Evolutionary conservation across 768 basidiomycete species (phyloP).

Genomic region (Kwoniella botswanensis): DNA sequence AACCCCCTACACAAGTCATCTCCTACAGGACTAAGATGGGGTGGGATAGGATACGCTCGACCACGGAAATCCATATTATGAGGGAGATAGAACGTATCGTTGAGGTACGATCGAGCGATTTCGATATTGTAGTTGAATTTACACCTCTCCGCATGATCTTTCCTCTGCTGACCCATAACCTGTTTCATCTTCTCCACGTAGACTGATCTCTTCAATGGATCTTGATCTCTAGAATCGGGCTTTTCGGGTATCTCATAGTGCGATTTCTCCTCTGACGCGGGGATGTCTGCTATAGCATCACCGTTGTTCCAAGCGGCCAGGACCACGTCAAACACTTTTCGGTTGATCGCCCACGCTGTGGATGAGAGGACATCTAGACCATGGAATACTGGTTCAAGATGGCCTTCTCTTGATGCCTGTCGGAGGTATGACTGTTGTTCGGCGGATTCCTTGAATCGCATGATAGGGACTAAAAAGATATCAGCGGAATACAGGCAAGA

Average conservation of each 20-base stretch:
- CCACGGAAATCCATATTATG: slow-evolving; percentile 98
- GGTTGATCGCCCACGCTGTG: slow-evolving; percentile 90
- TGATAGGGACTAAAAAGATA: slow-evolving; percentile 66
- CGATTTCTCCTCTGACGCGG: slow-evolving; percentile 68
- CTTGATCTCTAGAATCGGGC: slow-evolving; percentile 62
- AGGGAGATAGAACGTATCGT: slow-evolving; percentile 86
- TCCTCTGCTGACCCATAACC: slow-evolving; percentile 68
- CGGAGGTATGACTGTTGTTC: slow-evolving; percentile 82
- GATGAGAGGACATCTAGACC: slow-evolving; percentile 86
- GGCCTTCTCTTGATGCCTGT: slow-evolving; percentile 72
- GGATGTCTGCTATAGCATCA: slow-evolving; percentile 78
- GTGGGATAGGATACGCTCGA: slow-evolving; percentile 93
- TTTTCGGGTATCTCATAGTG: slow-evolving; percentile 62
- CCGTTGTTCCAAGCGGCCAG: slow-evolving; percentile 86
- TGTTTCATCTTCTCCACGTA: slow-evolving; percentile 67
- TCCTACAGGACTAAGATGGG: slow-evolving; percentile 92
- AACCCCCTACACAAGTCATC: slow-evolving; percentile 87
- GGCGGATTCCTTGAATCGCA: slow-evolving; percentile 89
- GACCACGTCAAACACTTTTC: slow-evolving; percentile 73
- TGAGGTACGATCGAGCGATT: slow-evolving; percentile 87
- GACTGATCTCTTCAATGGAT: slow-evolving; percentile 65
- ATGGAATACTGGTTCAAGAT: slow-evolving; percentile 82
- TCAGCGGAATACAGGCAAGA: background rate
- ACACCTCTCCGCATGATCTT: slow-evolving; percentile 89
- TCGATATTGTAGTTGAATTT: slow-evolving; percentile 96